Conservation (phyloP, 257 asterid species). For the Solanum peruvianum region DNA sequence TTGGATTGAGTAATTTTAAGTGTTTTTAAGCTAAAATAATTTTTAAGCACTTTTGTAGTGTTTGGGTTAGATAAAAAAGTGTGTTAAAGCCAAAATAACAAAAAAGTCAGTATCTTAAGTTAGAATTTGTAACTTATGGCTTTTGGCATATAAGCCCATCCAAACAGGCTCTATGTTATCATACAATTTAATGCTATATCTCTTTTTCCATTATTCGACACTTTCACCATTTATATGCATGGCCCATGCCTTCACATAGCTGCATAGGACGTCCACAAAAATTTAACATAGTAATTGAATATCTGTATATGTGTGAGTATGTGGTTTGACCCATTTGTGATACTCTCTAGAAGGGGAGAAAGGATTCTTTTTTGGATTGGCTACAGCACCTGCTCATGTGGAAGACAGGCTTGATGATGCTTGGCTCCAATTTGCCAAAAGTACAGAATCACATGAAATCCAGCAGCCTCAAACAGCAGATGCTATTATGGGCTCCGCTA, state of each 20-base stretch:
- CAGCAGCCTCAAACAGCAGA: slow-evolving; percentile 36
- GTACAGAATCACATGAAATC: slow-evolving; percentile 23
- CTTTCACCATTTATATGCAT: background rate
- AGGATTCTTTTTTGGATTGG: slow-evolving; percentile 85
- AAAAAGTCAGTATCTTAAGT: background rate
- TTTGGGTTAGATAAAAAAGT: background rate
- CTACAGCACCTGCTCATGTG: slow-evolving; percentile 96
- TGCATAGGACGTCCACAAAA: background rate
- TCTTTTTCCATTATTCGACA: background rate
- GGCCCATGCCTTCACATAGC: background rate
- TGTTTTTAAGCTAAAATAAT: background rate
- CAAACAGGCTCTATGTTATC: background rate
- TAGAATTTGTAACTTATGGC: background rate
- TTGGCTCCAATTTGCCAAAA: slow-evolving; percentile 94
- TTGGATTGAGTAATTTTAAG: background rate
- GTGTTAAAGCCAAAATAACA: background rate
- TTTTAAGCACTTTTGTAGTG: background rate
- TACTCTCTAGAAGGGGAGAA: slow-evolving; percentile 42
- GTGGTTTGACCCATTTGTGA: background rate
- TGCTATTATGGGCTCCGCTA: slow-evolving; percentile 48
- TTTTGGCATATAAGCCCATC: background rate
- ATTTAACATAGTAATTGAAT: background rate
- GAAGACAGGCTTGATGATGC: slow-evolving; percentile 96
- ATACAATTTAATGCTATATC: background rate
- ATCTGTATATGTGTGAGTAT: background rate